A percentile compares a stretch with the other conserved stretches of the same genome.
phyloP scores from a whole-genome alignment of 352 stramenopile genomes.

The Globisporangium mamillatum region DNA sequence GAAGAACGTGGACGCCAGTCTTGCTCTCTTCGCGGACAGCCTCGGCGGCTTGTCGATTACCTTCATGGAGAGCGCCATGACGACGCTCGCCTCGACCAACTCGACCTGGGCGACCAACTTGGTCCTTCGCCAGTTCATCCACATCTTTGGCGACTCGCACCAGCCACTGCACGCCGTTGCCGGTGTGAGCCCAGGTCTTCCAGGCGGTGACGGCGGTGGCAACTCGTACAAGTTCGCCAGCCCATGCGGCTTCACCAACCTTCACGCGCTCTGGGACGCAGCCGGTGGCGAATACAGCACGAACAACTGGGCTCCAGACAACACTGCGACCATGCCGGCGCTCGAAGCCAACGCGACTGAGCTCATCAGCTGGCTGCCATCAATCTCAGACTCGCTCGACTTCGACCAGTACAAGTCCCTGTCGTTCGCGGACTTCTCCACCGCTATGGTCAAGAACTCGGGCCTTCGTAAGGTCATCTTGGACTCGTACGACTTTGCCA shows the following conservation, averaged over 20 bases:
- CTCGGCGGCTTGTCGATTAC: conserved; percentile 45
- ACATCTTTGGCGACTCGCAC: conserved; percentile 65
- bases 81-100: conserved; percentile 57
- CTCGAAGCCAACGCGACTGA: conserved; percentile 41
- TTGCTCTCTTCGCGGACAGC: conserved; percentile 50
- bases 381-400: conserved; percentile 33
- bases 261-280: conserved; percentile 64
- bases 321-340: conserved; percentile 13
- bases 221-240: conserved; percentile 55
- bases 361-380: conserved; percentile 36
- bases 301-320: conserved; percentile 47
- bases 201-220: conserved; percentile 48
- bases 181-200: conserved; percentile 42
- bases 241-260: conserved; percentile 53
- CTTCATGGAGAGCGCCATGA: conserved; percentile 44
- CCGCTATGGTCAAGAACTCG: conserved; percentile 26
- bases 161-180: conserved; percentile 58
- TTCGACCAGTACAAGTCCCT: conserved; percentile 37
- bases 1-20: conserved; percentile 32
- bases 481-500: conserved; percentile 45
- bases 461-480: conserved; percentile 30
- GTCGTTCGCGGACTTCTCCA: conserved; percentile 35
- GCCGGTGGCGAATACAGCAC: conserved; percentile 44
- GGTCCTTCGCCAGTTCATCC: conserved; percentile 64
- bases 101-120: conserved; percentile 69